phyloP scores from a whole-genome alignment of 208 protist genomes.

The Porcisia deanei region DNA sequence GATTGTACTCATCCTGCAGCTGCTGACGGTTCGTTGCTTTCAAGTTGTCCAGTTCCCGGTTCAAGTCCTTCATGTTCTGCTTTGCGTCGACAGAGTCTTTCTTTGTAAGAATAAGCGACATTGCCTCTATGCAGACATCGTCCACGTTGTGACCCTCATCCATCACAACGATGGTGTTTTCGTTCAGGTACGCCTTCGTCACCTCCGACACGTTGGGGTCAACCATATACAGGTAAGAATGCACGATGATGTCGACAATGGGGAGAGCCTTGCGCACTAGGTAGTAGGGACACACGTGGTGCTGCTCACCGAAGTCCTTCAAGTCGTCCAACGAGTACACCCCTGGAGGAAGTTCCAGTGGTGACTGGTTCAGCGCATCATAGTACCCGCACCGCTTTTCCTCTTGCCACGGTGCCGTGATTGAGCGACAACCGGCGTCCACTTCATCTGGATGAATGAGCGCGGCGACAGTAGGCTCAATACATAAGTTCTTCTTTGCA shows the following conservation, averaged over 20 bases:
- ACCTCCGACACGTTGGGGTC: slow-evolving; percentile 97
- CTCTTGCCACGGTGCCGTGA: slow-evolving; percentile 95
- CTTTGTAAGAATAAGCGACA: slow-evolving; percentile 96
- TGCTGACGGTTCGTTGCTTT: slow-evolving; percentile 89
- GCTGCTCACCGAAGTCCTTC: slow-evolving; percentile 85
- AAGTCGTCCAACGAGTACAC: slow-evolving; percentile 98
- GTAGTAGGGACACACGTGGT: slow-evolving; percentile 97
- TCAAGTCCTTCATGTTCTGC: slow-evolving; percentile 86
- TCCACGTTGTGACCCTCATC: slow-evolving; percentile 99
- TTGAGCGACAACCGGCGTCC: slow-evolving; percentile 92
- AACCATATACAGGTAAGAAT: slow-evolving; percentile 99
- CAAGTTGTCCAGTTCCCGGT: slow-evolving; percentile 64
- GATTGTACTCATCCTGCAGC: slow-evolving; percentile 94
- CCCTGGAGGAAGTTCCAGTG: slow-evolving; percentile 87
- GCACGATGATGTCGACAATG: slow-evolving; percentile 97
- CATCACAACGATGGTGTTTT: slow-evolving; percentile 98
- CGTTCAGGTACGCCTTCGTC: slow-evolving; percentile 90
- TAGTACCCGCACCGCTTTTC: slow-evolving; percentile 75
- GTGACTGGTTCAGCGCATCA: slow-evolving; percentile 64
- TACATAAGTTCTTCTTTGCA: slow-evolving; percentile 97
- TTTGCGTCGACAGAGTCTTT: slow-evolving; percentile 80
- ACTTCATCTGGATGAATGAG: slow-evolving; percentile 83
- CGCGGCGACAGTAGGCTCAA: slow-evolving; percentile 87
- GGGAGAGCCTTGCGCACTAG: slow-evolving; percentile 85
- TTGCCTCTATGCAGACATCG: slow-evolving; percentile 98